These are phyloP conservation scores for Candida railenensis DNA, from an alignment of 805 yeast genomes.

Conservation along the genomic window DNA sequence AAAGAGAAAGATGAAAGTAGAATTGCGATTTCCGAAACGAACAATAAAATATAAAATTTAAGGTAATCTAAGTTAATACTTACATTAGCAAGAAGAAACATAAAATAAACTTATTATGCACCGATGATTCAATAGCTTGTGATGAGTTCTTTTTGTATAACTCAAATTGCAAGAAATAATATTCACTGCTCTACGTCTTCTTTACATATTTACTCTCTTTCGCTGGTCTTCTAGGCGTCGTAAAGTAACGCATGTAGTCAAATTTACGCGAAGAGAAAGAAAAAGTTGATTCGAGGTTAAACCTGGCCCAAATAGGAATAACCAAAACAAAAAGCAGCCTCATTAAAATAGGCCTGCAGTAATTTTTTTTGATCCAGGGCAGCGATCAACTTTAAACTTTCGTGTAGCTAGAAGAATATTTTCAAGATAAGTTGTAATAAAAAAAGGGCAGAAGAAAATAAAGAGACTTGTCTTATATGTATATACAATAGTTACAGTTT, in stretches of 20 bases:
- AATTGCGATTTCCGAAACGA: neutral
- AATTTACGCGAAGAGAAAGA: neutral
- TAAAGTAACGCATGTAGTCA: neutral
- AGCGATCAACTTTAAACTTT: neutral
- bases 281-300: neutral
- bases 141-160: too few species aligned
- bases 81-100: too few species aligned
- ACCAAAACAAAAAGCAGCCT: neutral
- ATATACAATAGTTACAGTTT: too few species aligned
- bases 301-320: neutral
- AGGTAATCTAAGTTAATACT: too few species aligned
- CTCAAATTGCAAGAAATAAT: too few species aligned
- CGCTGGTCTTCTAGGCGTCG: neutral
- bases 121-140: too few species aligned
- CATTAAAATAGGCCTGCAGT: neutral
- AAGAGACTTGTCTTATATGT: neutral
- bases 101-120: too few species aligned
- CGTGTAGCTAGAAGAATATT: neutral
- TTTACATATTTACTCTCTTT: neutral
- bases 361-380: neutral
- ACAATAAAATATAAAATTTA: too few species aligned
- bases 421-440: too few species aligned
- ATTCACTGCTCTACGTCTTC: neutral
- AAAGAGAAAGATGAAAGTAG: too few species aligned
- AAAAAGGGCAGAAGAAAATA: neutral